Percentiles rank a stretch among this genome's conserved stretches.
Evolutionary conservation across 2,329 filamentous ascomycete species (phyloP).

Genomic region (Trichocomaceae sp.): DNA sequence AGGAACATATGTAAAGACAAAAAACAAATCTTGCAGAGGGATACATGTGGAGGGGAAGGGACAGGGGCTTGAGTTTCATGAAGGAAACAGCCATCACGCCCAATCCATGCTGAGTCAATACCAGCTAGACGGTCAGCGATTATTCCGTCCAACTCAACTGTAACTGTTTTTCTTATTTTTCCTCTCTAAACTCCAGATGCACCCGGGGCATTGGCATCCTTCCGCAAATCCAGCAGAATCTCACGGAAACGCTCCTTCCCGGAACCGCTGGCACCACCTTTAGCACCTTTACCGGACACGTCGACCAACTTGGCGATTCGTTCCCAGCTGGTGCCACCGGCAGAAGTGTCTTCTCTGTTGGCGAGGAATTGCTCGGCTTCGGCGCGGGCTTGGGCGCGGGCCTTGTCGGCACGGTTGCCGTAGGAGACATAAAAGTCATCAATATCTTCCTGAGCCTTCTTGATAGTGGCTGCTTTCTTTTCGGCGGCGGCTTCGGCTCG

Average conservation of each 20-base stretch:
- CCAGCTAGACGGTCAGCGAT: neutral
- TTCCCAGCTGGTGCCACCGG: constrained; percentile 96
- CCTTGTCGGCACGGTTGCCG: constrained; percentile 96
- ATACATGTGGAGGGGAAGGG: constrained; percentile 8
- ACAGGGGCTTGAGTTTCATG: neutral
- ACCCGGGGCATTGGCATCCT: constrained; percentile 79
- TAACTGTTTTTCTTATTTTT: neutral
- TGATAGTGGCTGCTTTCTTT: constrained; percentile 77
- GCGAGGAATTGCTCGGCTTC: constrained; percentile 91
- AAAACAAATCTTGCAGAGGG: constrained; percentile 11
- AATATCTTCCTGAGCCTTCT: constrained; percentile 87
- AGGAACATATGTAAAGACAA: constrained; percentile 8
- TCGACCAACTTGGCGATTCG: constrained; percentile 97
- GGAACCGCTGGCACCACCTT: constrained; percentile 78
- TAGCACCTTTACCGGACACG: constrained; percentile 83
- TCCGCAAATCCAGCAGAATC: constrained; percentile 75
- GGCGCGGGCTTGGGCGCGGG: constrained; percentile 75
- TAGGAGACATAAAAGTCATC: constrained; percentile 99
- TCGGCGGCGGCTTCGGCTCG: constrained; percentile 75
- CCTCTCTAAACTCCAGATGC: constrained; percentile 41
- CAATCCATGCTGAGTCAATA: neutral
- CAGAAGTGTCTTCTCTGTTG: constrained; percentile 83
- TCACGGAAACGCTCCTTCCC: constrained; percentile 97
- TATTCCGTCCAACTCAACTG: neutral
- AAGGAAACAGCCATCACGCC: neutral